Evolutionary conservation across 2,329 filamentous ascomycete genomes (phyloP).

Genomic region (Aspergillus fructus): DNA sequence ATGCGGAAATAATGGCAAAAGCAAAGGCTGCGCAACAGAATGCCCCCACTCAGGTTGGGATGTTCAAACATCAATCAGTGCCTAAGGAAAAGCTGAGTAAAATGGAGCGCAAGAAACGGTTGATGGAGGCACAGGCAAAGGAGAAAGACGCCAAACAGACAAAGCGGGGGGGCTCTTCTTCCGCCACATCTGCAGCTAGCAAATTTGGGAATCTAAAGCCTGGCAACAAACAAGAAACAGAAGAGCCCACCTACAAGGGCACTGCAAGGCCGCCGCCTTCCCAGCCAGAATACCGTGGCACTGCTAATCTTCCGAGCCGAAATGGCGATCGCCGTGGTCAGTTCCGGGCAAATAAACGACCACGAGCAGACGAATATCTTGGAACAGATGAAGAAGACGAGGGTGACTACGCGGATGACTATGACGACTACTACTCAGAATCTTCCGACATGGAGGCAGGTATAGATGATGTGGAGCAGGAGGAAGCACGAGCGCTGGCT

Average conservation of each 20-base stretch:
- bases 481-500: slow-evolving; percentile 44
- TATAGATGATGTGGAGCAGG: slow-evolving; percentile 45
- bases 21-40: slow-evolving; percentile 56
- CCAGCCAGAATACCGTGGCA: slow-evolving; percentile 41
- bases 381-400: slow-evolving; percentile 51
- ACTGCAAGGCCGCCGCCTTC: slow-evolving; percentile 34
- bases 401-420: slow-evolving; percentile 40
- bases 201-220: slow-evolving; percentile 24
- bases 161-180: slow-evolving; percentile 26
- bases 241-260: slow-evolving; percentile 38
- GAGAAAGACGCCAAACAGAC: slow-evolving; percentile 35
- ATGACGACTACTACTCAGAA: slow-evolving; percentile 46
- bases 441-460: slow-evolving; percentile 55
- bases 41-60: slow-evolving; percentile 47
- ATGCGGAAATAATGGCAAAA: slow-evolving; percentile 58
- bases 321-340: slow-evolving; percentile 29
- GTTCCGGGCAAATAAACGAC: slow-evolving; percentile 24
- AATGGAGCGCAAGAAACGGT: slow-evolving; percentile 52
- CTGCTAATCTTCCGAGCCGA: slow-evolving; percentile 36
- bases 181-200: slow-evolving; percentile 17
- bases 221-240: slow-evolving; percentile 32
- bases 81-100: slow-evolving; percentile 58
- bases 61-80: slow-evolving; percentile 56
- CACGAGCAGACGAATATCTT: slow-evolving; percentile 43
- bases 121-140: slow-evolving; percentile 42